A percentile compares a stretch with the other conserved stretches of the same genome.
phyloP scores from a whole-genome alignment of 2,329 filamentous ascomycete genomes.

The Exophiala aquamarina region DNA sequence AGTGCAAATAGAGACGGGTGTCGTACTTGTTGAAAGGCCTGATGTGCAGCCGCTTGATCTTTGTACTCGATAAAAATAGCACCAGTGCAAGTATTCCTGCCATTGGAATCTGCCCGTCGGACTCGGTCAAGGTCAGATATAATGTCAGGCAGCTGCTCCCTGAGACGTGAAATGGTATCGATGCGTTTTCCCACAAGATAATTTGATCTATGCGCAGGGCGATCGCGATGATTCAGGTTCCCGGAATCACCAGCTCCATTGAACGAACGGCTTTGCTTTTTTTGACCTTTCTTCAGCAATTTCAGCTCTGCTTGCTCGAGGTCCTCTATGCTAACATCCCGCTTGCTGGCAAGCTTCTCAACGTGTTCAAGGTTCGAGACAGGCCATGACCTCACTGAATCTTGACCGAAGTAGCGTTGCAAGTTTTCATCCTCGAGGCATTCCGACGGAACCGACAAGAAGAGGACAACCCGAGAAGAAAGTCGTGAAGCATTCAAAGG shows the following conservation, averaged over 20 bases:
- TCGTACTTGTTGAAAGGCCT: constrained; percentile 66
- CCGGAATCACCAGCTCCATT: constrained; percentile 4
- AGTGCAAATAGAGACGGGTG: constrained; percentile 68
- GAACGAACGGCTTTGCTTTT: constrained; percentile 1
- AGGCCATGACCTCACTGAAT: constrained; percentile 78
- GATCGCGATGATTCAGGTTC: constrained; percentile 27
- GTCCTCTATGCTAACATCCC: constrained; percentile 73
- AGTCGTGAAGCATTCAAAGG: constrained; percentile 79
- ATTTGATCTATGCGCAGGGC: constrained; percentile 71
- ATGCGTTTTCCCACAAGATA: constrained; percentile 60
- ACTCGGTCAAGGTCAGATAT: constrained; percentile 67
- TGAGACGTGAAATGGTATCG: constrained; percentile 61
- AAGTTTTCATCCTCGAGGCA: constrained; percentile 75
- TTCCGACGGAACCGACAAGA: constrained; percentile 75
- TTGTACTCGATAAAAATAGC: constrained; percentile 90
- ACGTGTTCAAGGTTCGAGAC: constrained; percentile 75
- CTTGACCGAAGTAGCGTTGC: constrained; percentile 73
- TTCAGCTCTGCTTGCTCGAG: constrained; percentile 88
- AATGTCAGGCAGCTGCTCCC: constrained; percentile 69
- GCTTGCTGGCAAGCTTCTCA: constrained; percentile 74
- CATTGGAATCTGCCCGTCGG: constrained; percentile 11
- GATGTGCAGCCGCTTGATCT: constrained; percentile 78
- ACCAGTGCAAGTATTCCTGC: constrained; percentile 38
- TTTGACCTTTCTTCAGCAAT: constrained; percentile 73
- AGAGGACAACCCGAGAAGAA: constrained; percentile 84